Evolutionary conservation across 306 rosid genomes (phyloP).

Genomic region (Acacia crassicarpa): DNA sequence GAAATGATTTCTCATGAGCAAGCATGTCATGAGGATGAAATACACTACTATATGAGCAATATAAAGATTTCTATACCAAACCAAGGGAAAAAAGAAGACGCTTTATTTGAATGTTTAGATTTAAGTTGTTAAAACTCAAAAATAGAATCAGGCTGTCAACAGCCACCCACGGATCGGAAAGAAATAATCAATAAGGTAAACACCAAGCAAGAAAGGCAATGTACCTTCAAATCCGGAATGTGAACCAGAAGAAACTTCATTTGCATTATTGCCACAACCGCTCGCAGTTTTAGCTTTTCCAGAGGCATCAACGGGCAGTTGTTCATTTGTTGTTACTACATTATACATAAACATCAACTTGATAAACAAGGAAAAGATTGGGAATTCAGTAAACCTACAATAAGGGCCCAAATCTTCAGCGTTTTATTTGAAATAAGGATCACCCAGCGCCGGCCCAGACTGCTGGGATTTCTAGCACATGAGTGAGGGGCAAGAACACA

Average conservation of each 20-base stretch:
- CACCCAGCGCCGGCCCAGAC: background rate
- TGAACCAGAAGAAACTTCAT: background rate
- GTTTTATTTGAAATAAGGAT: background rate
- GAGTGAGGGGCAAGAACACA: background rate
- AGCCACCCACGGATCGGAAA: background rate
- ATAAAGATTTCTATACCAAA: background rate
- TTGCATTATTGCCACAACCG: background rate
- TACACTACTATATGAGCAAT: background rate
- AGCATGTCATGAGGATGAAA: slow-evolving; percentile 1
- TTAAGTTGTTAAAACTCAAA: background rate
- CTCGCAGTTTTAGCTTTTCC: background rate
- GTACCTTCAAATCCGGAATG: background rate
- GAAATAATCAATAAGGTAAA: background rate
- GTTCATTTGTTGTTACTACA: background rate
- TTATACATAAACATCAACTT: background rate
- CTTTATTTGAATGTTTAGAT: background rate
- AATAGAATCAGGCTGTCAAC: background rate
- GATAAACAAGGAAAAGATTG: background rate
- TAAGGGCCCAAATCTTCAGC: background rate
- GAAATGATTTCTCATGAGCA: background rate
- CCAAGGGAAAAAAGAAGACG: background rate
- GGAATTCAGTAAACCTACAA: background rate
- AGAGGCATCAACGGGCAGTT: background rate
- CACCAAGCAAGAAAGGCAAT: background rate
- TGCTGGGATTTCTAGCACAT: background rate